These are phyloP conservation scores for Agaricus sinodeliciosus DNA, from an alignment of 768 basidiomycete genomes.

Conservation along the genomic window DNA sequence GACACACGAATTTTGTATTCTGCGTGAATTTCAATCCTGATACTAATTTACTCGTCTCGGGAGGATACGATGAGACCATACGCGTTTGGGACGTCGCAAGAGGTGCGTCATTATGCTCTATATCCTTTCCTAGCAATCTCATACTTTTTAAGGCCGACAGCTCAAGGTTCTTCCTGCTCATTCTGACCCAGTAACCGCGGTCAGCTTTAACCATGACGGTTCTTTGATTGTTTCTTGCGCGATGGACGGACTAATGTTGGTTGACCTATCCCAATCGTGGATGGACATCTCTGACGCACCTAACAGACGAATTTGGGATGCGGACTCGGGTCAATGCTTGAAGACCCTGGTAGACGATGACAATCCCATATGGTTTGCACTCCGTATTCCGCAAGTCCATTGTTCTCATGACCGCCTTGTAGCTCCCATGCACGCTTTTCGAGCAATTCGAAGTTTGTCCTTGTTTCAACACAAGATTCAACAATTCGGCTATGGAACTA, in stretches of 20 bases:
- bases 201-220: conserved; percentile 91
- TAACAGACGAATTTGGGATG: conserved; percentile 92
- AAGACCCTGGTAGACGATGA: conserved; percentile 97
- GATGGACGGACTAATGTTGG: conserved; percentile 93
- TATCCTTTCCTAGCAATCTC: background rate
- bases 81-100: conserved; percentile 93
- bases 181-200: conserved; percentile 94
- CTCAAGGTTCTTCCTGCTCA: conserved; percentile 90
- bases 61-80: conserved; percentile 93
- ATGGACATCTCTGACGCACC: background rate
- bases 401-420: conserved; percentile 7
- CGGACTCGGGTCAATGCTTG: conserved; percentile 93
- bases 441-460: conserved; percentile 84
- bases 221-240: conserved; percentile 92
- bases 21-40: conserved; percentile 89
- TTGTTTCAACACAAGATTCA: conserved; percentile 91
- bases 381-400: background rate
- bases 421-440: conserved; percentile 90
- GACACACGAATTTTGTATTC: conserved; percentile 93
- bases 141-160: conserved; percentile 53
- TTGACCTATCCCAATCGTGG: background rate
- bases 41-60: conserved; percentile 87
- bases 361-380: conserved; percentile 78
- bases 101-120: conserved; percentile 38
- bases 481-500: conserved; percentile 94